Conservation (phyloP, 257 asterid species). For the Handroanthus guayacan region DNA sequence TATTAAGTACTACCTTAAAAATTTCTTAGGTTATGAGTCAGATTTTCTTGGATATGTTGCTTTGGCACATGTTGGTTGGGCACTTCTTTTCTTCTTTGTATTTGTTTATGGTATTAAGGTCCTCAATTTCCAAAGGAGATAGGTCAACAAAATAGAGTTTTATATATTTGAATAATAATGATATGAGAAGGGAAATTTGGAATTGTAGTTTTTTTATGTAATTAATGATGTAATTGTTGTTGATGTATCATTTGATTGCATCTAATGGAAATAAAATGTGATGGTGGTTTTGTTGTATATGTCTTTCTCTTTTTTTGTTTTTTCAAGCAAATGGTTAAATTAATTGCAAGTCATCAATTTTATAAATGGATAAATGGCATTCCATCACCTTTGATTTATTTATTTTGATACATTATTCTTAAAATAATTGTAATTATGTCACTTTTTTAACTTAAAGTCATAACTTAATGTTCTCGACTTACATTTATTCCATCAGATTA, state of each 20-base stretch:
- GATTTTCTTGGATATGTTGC: conserved; percentile 74
- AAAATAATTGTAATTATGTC: too few relatives aligned
- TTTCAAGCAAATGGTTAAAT: too few relatives aligned
- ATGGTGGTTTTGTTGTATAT: too few relatives aligned
- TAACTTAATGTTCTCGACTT: too few relatives aligned
- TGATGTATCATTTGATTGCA: neutral
- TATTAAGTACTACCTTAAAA: conserved; percentile 60
- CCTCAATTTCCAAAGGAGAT: conserved; percentile 78
- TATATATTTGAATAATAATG: neutral
- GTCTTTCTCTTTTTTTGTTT: too few relatives aligned
- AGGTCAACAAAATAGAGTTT: neutral
- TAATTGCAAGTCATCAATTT: too few relatives aligned
- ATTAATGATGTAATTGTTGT: neutral
- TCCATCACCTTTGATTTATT: too few relatives aligned
- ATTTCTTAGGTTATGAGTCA: conserved; percentile 55
- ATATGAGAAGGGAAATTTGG: neutral
- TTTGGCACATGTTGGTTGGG: conserved; percentile 75
- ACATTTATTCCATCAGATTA: too few relatives aligned
- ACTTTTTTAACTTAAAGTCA: too few relatives aligned
- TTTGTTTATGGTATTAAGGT: conserved; percentile 72
- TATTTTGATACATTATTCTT: too few relatives aligned
- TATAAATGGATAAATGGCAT: too few relatives aligned
- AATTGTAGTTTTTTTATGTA: neutral
- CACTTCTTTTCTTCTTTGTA: conserved; percentile 58
- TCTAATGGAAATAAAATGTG: neutral